These are phyloP conservation scores for Cochliopodium minus DNA, from an alignment of 208 protist genomes.

Conservation along the genomic window DNA sequence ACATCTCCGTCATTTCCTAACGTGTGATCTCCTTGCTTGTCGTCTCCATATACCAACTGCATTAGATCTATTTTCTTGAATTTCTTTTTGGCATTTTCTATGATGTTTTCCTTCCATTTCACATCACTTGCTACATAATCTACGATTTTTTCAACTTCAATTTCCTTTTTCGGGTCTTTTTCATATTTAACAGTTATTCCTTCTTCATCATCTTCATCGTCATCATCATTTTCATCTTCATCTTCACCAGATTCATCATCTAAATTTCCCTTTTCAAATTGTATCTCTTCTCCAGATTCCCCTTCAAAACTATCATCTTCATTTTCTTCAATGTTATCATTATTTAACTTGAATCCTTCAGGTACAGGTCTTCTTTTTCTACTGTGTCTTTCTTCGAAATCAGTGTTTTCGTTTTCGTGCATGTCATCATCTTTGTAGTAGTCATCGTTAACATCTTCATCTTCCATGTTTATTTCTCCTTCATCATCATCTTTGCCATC, in stretches of 20 bases:
- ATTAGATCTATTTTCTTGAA: neutral
- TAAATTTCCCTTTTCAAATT: neutral
- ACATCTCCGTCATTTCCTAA: too few relatives aligned
- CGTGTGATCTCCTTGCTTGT: slow-evolving; percentile 21
- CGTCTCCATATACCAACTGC: slow-evolving; percentile 17
- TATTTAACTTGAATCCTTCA: neutral
- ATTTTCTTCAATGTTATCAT: slow-evolving; percentile 9
- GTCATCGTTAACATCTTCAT: slow-evolving; percentile 29
- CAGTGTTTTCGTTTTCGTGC: slow-evolving; percentile 23
- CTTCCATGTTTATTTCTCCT: slow-evolving; percentile 8
- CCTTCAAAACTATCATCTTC: slow-evolving; percentile 2
- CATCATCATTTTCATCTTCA: slow-evolving; percentile 23
- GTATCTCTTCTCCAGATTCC: neutral
- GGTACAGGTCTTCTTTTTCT: slow-evolving; percentile 13
- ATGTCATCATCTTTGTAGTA: slow-evolving; percentile 37
- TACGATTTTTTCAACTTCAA: neutral
- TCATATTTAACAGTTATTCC: slow-evolving; percentile 1
- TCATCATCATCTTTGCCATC: slow-evolving; percentile 10
- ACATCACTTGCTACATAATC: too few relatives aligned
- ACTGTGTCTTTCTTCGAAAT: neutral
- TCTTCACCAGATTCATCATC: slow-evolving; percentile 12
- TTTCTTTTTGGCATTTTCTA: neutral
- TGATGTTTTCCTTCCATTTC: slow-evolving; percentile 27
- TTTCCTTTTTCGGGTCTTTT: neutral
- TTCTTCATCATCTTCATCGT: slow-evolving; percentile 29